phyloP scores from a whole-genome alignment of 2,329 filamentous ascomycete species.

The Pseudonectria foliicola region DNA sequence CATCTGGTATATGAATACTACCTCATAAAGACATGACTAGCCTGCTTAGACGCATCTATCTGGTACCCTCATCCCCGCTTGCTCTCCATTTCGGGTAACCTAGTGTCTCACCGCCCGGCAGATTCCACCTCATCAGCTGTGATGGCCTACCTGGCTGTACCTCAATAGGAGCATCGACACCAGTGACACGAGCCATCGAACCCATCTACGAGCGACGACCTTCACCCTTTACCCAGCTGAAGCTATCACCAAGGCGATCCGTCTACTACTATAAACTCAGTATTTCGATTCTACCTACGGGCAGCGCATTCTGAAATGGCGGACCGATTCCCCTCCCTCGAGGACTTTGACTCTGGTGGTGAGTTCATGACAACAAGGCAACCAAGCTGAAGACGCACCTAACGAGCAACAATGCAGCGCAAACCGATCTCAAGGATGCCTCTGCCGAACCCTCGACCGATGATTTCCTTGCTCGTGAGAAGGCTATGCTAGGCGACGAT shows the following conservation, averaged over 20 bases:
- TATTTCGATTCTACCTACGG: background rate
- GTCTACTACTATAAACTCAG: background rate
- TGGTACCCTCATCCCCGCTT: conserved; percentile 10
- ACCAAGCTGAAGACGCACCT: conserved; percentile 10
- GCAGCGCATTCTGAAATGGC: conserved; percentile 48
- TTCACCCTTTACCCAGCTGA: conserved; percentile 1
- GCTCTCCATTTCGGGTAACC: conserved; percentile 4
- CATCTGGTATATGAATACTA: conserved; percentile 13
- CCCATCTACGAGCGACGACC: conserved; percentile 5
- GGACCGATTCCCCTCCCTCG: conserved; percentile 70
- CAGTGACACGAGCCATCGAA: conserved; percentile 12
- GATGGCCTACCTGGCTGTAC: conserved; percentile 19
- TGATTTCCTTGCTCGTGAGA: conserved; percentile 89
- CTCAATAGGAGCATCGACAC: conserved; percentile 22
- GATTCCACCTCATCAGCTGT: conserved; percentile 24
- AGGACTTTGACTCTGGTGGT: conserved; percentile 67
- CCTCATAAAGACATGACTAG: conserved; percentile 18
- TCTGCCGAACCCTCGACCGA: conserved; percentile 56
- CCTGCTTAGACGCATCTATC: conserved; percentile 12
- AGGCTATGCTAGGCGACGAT: conserved; percentile 84
- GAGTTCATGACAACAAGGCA: conserved; percentile 24
- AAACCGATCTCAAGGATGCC: conserved; percentile 56
- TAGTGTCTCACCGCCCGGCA: conserved; percentile 29
- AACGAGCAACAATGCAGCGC: conserved; percentile 42
- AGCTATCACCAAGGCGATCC: background rate